Evolutionary conservation across 495 filamentous ascomycete genomes (phyloP).

Genomic region (Neurospora cerealis): DNA sequence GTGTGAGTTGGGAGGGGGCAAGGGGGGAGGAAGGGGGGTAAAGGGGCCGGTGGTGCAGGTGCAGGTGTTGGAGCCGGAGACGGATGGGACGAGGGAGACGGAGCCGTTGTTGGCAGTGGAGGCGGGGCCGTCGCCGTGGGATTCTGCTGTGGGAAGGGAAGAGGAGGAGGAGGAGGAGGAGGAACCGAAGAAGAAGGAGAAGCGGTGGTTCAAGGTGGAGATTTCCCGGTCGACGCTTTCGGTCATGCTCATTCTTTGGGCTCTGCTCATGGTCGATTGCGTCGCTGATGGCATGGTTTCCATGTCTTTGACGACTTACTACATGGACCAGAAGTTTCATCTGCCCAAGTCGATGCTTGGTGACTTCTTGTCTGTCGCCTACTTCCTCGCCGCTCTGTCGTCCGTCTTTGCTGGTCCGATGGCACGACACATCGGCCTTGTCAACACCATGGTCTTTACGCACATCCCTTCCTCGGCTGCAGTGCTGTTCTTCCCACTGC

Average conservation of each 20-base stretch:
- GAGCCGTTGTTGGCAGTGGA: background rate
- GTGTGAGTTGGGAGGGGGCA: conserved; percentile 21
- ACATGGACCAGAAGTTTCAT: conserved; percentile 65
- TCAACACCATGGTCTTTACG: conserved; percentile 48
- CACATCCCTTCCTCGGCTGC: conserved; percentile 35
- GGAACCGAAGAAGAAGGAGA: background rate
- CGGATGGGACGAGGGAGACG: background rate
- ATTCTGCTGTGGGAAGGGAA: no score
- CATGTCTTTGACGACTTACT: conserved; percentile 65
- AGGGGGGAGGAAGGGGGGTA: background rate
- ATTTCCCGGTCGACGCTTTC: conserved; percentile 47
- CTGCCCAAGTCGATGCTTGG: conserved; percentile 51
- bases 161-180: background rate
- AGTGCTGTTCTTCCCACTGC: conserved; percentile 28
- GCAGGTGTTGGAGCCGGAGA: background rate
- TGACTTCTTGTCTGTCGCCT: conserved; percentile 25
- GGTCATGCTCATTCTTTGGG: conserved; percentile 60
- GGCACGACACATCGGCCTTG: conserved; percentile 63
- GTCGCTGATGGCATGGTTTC: conserved; percentile 70
- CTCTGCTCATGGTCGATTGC: conserved; percentile 68
- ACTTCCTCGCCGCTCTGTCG: conserved; percentile 31
- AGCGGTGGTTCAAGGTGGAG: conserved; percentile 27
- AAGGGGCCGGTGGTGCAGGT: background rate
- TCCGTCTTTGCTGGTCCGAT: conserved; percentile 68
- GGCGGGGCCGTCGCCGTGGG: conserved; percentile 9